Percentiles rank a stretch among this genome's conserved stretches.
Conservation (phyloP, 306 rosid species). For the Heteromeles arbutifolia region DNA sequence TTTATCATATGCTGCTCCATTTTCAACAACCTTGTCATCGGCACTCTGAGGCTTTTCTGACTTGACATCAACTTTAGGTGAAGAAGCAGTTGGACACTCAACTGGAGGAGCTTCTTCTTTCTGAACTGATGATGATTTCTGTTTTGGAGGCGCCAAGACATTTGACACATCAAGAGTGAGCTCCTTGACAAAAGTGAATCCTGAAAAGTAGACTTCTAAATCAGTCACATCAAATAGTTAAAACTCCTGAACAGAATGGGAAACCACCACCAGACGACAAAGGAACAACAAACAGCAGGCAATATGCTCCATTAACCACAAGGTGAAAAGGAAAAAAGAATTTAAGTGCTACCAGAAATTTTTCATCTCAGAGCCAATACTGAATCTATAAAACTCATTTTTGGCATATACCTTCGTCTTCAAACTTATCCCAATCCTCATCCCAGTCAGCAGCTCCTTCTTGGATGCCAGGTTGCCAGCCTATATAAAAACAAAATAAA, state of each 20-base stretch:
- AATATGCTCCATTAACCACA: neutral
- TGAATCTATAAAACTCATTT: slow-evolving; percentile 9
- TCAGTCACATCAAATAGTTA: slow-evolving; percentile 14
- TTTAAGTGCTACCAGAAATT: too few relatives aligned
- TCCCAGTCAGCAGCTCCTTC: slow-evolving; percentile 96
- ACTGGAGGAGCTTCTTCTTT: slow-evolving; percentile 26
- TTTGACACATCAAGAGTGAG: slow-evolving; percentile 83
- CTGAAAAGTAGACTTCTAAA: slow-evolving; percentile 28
- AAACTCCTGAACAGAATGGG: neutral
- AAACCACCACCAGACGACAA: neutral
- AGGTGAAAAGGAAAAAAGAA: neutral
- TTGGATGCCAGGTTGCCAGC: slow-evolving; percentile 95
- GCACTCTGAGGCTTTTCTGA: slow-evolving; percentile 42
- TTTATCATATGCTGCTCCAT: slow-evolving; percentile 59
- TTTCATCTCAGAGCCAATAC: neutral
- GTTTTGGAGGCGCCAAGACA: slow-evolving; percentile 60
- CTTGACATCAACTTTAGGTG: slow-evolving; percentile 42
- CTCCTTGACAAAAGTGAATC: slow-evolving; percentile 77
- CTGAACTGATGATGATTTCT: slow-evolving; percentile 35
- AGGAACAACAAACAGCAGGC: neutral
- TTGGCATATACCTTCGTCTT: slow-evolving; percentile 73
- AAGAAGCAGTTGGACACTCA: slow-evolving; percentile 51
- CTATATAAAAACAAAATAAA: slow-evolving; percentile 21
- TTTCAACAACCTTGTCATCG: slow-evolving; percentile 56
- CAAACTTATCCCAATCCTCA: slow-evolving; percentile 92